Evolutionary conservation across 192 early-diverging fungal species (phyloP).

Genomic region (Umbelopsis vinacea): DNA sequence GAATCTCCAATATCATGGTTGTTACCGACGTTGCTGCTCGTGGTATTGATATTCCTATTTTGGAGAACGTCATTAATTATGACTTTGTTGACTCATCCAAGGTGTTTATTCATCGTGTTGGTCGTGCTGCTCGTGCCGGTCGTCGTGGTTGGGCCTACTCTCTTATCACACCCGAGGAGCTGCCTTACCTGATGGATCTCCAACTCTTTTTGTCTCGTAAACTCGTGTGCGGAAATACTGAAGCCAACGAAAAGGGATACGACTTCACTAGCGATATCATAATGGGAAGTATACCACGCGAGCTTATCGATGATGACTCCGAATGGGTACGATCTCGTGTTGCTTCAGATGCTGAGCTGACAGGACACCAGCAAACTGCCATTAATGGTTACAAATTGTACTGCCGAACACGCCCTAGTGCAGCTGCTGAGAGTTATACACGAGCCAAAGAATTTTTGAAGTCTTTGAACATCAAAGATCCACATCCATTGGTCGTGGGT

Average conservation of each 20-base stretch:
- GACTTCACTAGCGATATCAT: constrained; percentile 83
- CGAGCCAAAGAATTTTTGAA: constrained; percentile 84
- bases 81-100: constrained; percentile 93
- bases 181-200: constrained; percentile 92
- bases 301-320: constrained; percentile 68
- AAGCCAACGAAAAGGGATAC: constrained; percentile 33
- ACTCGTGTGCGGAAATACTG: constrained; percentile 43
- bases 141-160: constrained; percentile 91
- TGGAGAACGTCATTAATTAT: constrained; percentile 98
- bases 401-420: constrained; percentile 76
- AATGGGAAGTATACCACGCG: constrained; percentile 75
- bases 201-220: constrained; percentile 89
- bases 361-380: constrained; percentile 66
- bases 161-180: constrained; percentile 83
- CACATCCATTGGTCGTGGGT: constrained; percentile 79
- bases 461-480: constrained; percentile 61
- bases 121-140: constrained; percentile 95
- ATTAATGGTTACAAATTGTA: constrained; percentile 90
- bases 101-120: constrained; percentile 96
- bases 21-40: constrained; percentile 99
- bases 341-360: constrained; percentile 63
- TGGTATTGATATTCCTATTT: constrained; percentile 98
- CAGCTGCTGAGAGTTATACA: constrained; percentile 84
- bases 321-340: constrained; percentile 75
- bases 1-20: constrained; percentile 78